phyloP scores from a whole-genome alignment of 495 filamentous ascomycete species.

The Xylaria flabelliformis region DNA sequence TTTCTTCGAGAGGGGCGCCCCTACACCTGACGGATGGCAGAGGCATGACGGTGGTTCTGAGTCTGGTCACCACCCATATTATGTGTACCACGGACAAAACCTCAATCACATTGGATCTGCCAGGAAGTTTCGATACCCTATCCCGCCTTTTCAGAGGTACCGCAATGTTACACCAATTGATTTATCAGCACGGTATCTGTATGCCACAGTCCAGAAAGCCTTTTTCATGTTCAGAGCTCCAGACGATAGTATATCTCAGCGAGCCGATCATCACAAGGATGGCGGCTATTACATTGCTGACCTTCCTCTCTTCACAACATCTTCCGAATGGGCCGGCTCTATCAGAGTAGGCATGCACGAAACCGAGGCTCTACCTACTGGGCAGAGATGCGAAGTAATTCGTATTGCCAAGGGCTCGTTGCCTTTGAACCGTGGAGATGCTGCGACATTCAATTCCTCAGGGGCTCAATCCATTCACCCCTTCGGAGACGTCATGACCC shows the following conservation, averaged over 20 bases:
- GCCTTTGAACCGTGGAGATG: background rate
- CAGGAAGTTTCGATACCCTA: conserved; percentile 13
- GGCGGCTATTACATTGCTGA: background rate
- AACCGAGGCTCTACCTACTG: too few relatives aligned
- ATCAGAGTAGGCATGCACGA: background rate
- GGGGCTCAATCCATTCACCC: too few relatives aligned
- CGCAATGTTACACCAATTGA: background rate
- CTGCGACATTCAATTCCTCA: background rate
- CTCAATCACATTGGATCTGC: background rate
- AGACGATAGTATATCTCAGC: background rate
- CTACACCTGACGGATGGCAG: background rate
- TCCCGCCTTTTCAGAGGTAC: background rate
- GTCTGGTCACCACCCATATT: background rate
- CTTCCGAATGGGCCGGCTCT: conserved; percentile 2
- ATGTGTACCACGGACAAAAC: background rate
- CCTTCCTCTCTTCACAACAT: background rate
- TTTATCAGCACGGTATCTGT: background rate
- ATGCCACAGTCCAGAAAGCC: background rate
- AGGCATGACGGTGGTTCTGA: background rate
- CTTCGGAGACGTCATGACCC: background rate
- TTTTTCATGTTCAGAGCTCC: background rate
- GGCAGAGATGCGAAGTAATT: conserved; percentile 2
- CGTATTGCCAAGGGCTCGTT: conserved; percentile 2
- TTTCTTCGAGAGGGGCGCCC: background rate
- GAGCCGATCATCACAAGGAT: background rate